Conservation (phyloP, 805 yeast genomes). For the Yamadazyma paraphyllophila region DNA sequence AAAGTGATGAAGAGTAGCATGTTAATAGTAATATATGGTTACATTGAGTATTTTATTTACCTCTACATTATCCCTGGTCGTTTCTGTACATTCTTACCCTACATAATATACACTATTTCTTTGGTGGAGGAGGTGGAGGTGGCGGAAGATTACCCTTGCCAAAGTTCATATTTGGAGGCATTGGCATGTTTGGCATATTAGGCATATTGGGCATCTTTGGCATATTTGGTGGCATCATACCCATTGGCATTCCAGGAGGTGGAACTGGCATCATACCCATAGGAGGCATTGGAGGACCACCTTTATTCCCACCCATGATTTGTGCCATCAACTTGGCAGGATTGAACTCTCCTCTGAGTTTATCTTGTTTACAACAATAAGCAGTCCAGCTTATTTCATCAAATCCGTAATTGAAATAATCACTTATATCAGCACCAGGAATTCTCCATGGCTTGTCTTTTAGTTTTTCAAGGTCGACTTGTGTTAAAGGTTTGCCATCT, state of each 20-base stretch:
- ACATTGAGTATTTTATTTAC: not conserved
- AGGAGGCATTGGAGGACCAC: constrained; percentile 22
- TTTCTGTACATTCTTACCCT: not conserved
- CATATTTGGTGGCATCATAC: constrained; percentile 16
- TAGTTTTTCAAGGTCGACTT: constrained; percentile 72
- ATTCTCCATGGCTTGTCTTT: constrained; percentile 98
- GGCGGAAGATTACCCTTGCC: constrained; percentile 19
- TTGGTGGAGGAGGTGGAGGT: constrained; percentile 17
- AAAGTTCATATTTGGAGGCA: constrained; percentile 8
- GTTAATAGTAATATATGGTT: not conserved
- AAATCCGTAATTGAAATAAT: constrained; percentile 94
- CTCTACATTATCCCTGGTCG: not conserved
- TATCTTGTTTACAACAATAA: constrained; percentile 85
- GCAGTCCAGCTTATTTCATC: constrained; percentile 96
- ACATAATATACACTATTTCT: constrained; percentile 5
- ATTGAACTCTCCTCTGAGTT: constrained; percentile 71
- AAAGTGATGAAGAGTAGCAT: constrained; percentile 59
- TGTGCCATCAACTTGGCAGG: constrained; percentile 77
- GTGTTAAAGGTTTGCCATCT: constrained; percentile 81
- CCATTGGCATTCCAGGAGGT: constrained; percentile 18
- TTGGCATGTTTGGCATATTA: constrained; percentile 14
- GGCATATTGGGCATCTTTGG: constrained; percentile 22
- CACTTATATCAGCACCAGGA: constrained; percentile 93
- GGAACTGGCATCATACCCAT: constrained; percentile 17
- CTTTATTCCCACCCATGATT: constrained; percentile 34